Evolutionary conservation across 352 stramenopile species (phyloP).

Genomic region (Phytopythium mirpurense): DNA sequence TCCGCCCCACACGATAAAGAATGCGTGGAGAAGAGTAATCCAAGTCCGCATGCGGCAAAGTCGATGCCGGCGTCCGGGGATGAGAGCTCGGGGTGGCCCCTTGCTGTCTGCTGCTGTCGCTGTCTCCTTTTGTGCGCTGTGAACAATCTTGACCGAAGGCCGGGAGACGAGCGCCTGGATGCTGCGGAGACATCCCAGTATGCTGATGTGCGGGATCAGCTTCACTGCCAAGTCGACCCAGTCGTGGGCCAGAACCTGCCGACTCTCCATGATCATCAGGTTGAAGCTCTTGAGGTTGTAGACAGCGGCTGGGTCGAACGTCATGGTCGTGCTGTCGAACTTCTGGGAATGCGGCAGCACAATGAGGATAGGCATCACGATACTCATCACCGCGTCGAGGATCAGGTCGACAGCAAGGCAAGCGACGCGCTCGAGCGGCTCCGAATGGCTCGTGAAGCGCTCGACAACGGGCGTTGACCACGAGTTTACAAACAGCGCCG

Average conservation of each 20-base stretch:
- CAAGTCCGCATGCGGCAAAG: background rate
- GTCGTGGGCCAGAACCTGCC: conserved; percentile 13
- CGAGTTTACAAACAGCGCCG: conserved; percentile 13
- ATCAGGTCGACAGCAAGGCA: conserved; percentile 13
- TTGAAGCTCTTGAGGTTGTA: conserved; percentile 17
- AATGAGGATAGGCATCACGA: conserved; percentile 15
- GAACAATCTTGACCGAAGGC: background rate
- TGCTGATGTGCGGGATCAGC: conserved; percentile 15
- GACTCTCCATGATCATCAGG: conserved; percentile 18
- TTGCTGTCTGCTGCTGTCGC: background rate
- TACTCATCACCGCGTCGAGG: conserved; percentile 11
- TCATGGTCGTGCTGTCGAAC: conserved; percentile 7
- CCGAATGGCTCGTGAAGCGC: conserved; percentile 12
- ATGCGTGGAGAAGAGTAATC: background rate
- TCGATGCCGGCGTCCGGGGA: background rate
- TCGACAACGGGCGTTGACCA: conserved; percentile 20
- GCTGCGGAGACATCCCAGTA: conserved; percentile 13
- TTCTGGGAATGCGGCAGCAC: conserved; percentile 5
- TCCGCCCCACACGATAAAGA: background rate
- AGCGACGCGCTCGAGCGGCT: conserved; percentile 11
- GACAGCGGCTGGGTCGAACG: conserved; percentile 3
- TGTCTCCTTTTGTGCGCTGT: background rate
- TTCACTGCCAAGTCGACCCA: conserved; percentile 17
- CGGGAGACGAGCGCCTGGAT: conserved; percentile 11
- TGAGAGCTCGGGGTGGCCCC: background rate